Evolutionary conservation across 1,284 basidiomycete genomes (phyloP), one percentile per base, ranked within the genome.

Genomic region (Cryptococcus maquisensis): DNA sequence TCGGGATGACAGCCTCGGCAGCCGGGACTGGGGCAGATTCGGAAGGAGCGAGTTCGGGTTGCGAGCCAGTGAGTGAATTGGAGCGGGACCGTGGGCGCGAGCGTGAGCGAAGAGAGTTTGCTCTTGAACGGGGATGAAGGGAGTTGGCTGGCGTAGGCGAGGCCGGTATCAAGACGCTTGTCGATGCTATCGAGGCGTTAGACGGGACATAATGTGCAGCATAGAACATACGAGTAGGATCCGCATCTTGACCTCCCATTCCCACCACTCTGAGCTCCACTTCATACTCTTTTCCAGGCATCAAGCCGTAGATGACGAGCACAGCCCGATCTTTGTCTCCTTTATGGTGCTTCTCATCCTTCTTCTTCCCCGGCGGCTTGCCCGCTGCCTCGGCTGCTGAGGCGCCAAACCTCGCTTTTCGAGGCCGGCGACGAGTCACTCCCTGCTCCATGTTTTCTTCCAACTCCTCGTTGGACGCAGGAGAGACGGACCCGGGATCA

Each of bases 221-320:
- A 18, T 24, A 28, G n/a, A 12, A 56, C 51, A 32, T 46, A 52
- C 47, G 47, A 6, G 28, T 28, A 18, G 20, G 18, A 15, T 52
- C 21, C 9, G 36, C 36, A 40, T 68, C 68, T 26, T 57, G 51
- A 32, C 63, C 61, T 4, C 64, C 47, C 40, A 72, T 55, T 2
- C 73, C 75, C 10, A 77, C 69, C 13, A 77, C 73, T 52, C 71
- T 67, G 46, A 77, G 59, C 61, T 77, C 75, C 32, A 77, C 66
- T 56, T 77, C 73, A 55, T 77, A 75, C 57, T 77, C 75, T 50
- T 73, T 70, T 5, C 68, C 70, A 1, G 75, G 74, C 45, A 63
- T 66, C 46, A 77, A 49, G 2, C 74, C 75, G 50, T 75, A 77
- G 1, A 77, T 69, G 0, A 75, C 74, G 0, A 77, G 72, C 13